phyloP scores from a whole-genome alignment of 192 early-diverging fungal genomes.

The Coemansia sp. region DNA sequence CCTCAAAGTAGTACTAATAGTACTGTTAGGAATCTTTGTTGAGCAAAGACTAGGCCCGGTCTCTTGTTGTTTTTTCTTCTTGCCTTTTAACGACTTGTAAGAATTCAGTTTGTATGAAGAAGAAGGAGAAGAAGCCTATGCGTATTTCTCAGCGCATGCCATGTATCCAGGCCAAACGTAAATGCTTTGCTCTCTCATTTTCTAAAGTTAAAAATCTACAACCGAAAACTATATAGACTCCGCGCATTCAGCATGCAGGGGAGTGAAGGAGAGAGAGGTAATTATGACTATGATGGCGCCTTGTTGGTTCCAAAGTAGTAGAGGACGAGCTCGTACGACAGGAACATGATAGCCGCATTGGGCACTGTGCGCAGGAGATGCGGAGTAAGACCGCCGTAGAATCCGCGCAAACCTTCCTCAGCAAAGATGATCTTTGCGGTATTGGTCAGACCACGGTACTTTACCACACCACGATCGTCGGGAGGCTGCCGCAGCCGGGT shows the following conservation, averaged over 20 bases:
- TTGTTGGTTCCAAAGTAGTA: slow-evolving; percentile 47
- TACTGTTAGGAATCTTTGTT: neutral
- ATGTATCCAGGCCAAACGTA: too few relatives aligned
- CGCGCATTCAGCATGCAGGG: neutral
- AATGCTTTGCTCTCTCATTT: neutral
- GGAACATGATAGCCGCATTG: slow-evolving; percentile 94
- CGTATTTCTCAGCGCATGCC: too few relatives aligned
- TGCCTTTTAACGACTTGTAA: neutral
- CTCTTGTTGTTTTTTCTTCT: neutral
- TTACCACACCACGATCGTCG: slow-evolving; percentile 60
- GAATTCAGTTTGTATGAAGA: neutral
- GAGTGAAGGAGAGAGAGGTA: neutral
- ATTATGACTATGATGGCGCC: neutral
- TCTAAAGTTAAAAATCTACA: slow-evolving; percentile 1
- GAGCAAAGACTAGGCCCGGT: neutral
- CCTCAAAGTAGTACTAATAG: slow-evolving; percentile 17
- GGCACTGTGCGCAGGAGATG: slow-evolving; percentile 95
- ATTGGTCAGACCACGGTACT: slow-evolving; percentile 76
- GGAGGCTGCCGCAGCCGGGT: slow-evolving; percentile 88
- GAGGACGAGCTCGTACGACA: slow-evolving; percentile 78
- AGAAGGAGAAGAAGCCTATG: neutral
- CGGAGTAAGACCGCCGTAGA: slow-evolving; percentile 96
- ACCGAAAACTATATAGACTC: neutral
- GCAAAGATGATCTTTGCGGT: slow-evolving; percentile 58
- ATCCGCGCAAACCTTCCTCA: slow-evolving; percentile 82